Conservation (phyloP, 192 early-diverging fungal species). For the Coemansia sp. region DNA sequence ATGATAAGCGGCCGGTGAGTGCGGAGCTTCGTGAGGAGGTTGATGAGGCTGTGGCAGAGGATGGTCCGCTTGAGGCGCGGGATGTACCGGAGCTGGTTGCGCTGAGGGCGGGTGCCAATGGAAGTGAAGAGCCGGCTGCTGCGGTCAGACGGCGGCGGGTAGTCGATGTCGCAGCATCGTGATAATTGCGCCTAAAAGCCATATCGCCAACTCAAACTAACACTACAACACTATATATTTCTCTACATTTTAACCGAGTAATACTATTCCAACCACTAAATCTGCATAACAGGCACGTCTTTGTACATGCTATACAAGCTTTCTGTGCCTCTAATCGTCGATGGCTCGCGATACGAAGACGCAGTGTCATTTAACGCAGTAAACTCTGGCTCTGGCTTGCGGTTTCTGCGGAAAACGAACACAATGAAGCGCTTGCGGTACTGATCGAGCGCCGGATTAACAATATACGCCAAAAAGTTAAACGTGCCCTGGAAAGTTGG, state of each 20-base stretch:
- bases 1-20: neutral
- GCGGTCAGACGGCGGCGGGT: constrained; percentile 35
- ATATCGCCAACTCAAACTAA: too few relatives aligned
- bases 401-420: neutral
- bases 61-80: constrained; percentile 8
- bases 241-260: neutral
- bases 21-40: neutral
- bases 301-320: constrained; percentile 1
- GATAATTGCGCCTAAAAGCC: neutral
- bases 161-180: constrained; percentile 32
- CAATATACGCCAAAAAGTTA: constrained; percentile 26
- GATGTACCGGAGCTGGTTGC: constrained; percentile 11
- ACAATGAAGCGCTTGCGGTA: constrained; percentile 5
- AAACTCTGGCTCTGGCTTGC: neutral
- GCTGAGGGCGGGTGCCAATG: constrained; percentile 5
- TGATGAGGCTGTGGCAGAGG: constrained; percentile 4
- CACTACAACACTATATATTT: too few relatives aligned
- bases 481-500: constrained; percentile 40
- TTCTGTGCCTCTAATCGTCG: neutral
- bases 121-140: neutral
- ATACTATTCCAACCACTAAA: too few relatives aligned
- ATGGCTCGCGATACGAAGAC: neutral
- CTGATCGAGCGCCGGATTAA: constrained; percentile 23
- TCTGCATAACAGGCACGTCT: neutral
- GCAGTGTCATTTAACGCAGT: neutral